phyloP scores from a whole-genome alignment of 1,284 basidiomycete species.

The Rhizoctonia solani region DNA sequence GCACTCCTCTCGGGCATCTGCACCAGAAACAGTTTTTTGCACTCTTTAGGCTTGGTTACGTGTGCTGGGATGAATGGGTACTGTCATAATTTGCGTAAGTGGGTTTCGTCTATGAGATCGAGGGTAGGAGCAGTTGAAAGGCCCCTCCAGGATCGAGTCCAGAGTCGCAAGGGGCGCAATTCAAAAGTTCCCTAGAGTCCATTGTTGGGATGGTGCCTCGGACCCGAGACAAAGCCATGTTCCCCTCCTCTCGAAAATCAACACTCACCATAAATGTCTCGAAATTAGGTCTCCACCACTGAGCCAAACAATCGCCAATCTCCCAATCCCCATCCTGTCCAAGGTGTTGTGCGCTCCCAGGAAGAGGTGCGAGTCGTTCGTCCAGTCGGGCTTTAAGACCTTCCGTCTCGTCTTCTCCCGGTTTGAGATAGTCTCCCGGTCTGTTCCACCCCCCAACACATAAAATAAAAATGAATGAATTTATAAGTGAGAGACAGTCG shows the following conservation, averaged over 20 bases:
- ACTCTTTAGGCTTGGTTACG: slow-evolving; percentile 96
- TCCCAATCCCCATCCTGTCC: slow-evolving; percentile 90
- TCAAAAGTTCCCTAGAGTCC: too few relatives aligned
- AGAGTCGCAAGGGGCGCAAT: too few relatives aligned
- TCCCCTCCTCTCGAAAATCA: too few relatives aligned
- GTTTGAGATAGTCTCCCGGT: slow-evolving; percentile 97
- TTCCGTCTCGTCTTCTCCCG: slow-evolving; percentile 89
- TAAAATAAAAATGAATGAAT: not conserved
- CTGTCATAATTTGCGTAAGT: slow-evolving; percentile 59
- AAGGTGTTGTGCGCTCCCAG: slow-evolving; percentile 59
- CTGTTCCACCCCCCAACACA: slow-evolving; percentile 53
- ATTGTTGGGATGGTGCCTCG: too few relatives aligned
- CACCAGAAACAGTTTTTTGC: slow-evolving; percentile 94
- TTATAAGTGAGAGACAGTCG: not conserved
- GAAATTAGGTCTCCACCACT: slow-evolving; percentile 98
- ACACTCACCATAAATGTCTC: slow-evolving; percentile 92
- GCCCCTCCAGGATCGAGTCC: too few relatives aligned
- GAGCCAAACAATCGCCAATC: slow-evolving; percentile 90
- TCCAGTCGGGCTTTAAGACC: slow-evolving; percentile 88
- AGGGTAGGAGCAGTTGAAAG: too few relatives aligned
- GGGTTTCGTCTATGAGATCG: too few relatives aligned
- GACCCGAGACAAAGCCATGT: too few relatives aligned
- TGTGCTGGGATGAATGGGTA: slow-evolving; percentile 98
- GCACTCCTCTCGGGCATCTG: slow-evolving; percentile 92
- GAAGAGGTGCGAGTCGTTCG: slow-evolving; percentile 82